Percentiles rank a stretch among this genome's conserved stretches.
Conservation (phyloP, 164 flowering plant genomes). For the Echeveria elegans region DNA sequence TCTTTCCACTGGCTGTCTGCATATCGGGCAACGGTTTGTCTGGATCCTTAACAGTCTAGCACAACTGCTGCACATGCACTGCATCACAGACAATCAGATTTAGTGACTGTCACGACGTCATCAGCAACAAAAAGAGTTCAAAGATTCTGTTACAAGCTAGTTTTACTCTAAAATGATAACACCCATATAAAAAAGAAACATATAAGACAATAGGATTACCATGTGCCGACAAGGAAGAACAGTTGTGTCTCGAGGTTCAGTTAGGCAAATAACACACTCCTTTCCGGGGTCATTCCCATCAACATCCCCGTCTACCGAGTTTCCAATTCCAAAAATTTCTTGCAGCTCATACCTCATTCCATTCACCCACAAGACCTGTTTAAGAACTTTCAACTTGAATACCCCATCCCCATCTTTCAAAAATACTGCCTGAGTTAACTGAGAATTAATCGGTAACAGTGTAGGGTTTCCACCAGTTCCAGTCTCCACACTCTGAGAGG, state of each 20-base stretch:
- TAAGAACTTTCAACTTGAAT: slow-evolving; percentile 60
- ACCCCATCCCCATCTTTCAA: slow-evolving; percentile 82
- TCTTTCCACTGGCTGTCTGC: slow-evolving; percentile 84
- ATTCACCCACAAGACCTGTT: slow-evolving; percentile 83
- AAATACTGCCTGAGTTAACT: slow-evolving; percentile 78
- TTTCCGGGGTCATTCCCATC: slow-evolving; percentile 89
- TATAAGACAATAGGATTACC: slow-evolving; percentile 33
- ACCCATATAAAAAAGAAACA: not conserved
- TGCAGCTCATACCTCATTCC: slow-evolving; percentile 89
- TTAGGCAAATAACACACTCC: slow-evolving; percentile 95
- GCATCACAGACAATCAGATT: slow-evolving; percentile 20
- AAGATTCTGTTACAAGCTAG: too few species aligned
- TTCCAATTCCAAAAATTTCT: slow-evolving; percentile 96
- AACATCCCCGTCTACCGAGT: slow-evolving; percentile 65
- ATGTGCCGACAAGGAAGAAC: slow-evolving; percentile 98
- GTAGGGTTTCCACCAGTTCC: slow-evolving; percentile 32
- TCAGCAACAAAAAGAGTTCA: too few species aligned
- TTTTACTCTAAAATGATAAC: not conserved
- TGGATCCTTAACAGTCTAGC: slow-evolving; percentile 81
- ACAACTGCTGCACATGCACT: slow-evolving; percentile 97
- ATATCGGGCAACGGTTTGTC: slow-evolving; percentile 86
- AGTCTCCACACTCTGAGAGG: slow-evolving; percentile 21
- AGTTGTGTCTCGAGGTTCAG: slow-evolving; percentile 96
- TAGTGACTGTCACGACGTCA: too few species aligned
- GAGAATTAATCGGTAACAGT: slow-evolving; percentile 47